Percentiles rank a stretch among this genome's conserved stretches.
Evolutionary conservation across 176 grass and related monocot species (phyloP).

Genomic region (Oryza australiensis): DNA sequence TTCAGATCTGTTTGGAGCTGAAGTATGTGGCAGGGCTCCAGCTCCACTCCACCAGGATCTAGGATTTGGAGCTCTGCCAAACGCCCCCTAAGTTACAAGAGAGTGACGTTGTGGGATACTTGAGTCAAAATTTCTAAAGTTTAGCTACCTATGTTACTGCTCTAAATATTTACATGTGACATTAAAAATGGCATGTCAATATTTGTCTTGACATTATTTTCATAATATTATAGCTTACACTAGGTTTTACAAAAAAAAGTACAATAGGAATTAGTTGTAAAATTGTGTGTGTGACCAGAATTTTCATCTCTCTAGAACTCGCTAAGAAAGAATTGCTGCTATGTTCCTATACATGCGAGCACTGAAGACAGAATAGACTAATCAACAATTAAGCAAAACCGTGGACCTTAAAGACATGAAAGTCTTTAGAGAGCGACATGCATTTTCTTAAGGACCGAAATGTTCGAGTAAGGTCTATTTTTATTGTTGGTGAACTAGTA

Average conservation of each 20-base stretch:
- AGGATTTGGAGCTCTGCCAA: too few relatives aligned
- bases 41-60: too few relatives aligned
- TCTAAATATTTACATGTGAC: neutral
- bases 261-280: neutral
- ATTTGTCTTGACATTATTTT: neutral
- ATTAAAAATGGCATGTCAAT: neutral
- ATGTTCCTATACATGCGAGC: constrained; percentile 7
- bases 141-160: neutral
- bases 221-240: neutral
- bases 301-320: neutral
- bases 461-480: constrained; percentile 30
- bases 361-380: constrained; percentile 30
- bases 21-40: too few relatives aligned
- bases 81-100: too few relatives aligned
- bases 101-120: neutral
- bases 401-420: neutral
- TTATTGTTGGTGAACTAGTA: constrained; percentile 19
- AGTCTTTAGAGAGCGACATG: constrained; percentile 39
- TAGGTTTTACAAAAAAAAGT: neutral
- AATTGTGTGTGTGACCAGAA: too few relatives aligned
- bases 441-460: constrained; percentile 37
- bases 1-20: too few relatives aligned
- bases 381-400: constrained; percentile 8
- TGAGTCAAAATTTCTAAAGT: neutral
- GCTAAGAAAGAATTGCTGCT: neutral